Base-by-base conservation (phyloP, 1,284 basidiomycete genomes). In the Marasmius oreades region DNA sequence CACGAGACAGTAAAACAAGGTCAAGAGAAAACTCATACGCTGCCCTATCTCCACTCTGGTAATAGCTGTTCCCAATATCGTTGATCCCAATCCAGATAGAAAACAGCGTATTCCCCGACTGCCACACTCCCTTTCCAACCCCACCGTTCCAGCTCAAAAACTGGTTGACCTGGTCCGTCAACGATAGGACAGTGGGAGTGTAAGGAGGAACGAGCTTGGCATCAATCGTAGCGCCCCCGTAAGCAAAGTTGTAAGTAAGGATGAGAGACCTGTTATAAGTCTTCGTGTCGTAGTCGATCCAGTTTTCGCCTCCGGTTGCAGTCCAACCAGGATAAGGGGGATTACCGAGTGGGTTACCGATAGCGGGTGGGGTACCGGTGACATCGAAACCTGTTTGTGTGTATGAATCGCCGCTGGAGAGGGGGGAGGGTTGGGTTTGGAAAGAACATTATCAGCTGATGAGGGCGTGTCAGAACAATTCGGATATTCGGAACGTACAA, bases 11-110 rank as follows among this genome's bases (percentile, higher is more conserved):
- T 26, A 20, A 51, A 57, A 7, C 48, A 24, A 33, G 11, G 26
- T n/a, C n/a, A 23, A 34, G 44, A 7, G 51, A 48, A 50, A 46
- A 8, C 10, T 42, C 78, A 61, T 62, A 82, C 81, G 77, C 78
- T 55, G 64, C 67, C 3, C 80, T 73, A 61, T 79, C 73, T 0
- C 80, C 79, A 47, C 69, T 62, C 58, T 67, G 37, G 54, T 74
- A 77, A 59, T 73, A 84, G 52, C 74, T 80, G 62, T 79, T 79
- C 10, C 80, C 81, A 48, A 85, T 79, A 64, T 84, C 82, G 62
- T 85, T 84, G 61, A 84, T 79, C 0, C 82, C 82, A 54, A 85
- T 84, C 74, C 75, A 84, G 37, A 84, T 71, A 0, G 80, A 80
- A 68, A 84, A 84, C 55, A 85, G 59, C 36, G 81, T 57, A 59